phyloP scores from a whole-genome alignment of 148 eudicot species.

The Cornus suecica region DNA sequence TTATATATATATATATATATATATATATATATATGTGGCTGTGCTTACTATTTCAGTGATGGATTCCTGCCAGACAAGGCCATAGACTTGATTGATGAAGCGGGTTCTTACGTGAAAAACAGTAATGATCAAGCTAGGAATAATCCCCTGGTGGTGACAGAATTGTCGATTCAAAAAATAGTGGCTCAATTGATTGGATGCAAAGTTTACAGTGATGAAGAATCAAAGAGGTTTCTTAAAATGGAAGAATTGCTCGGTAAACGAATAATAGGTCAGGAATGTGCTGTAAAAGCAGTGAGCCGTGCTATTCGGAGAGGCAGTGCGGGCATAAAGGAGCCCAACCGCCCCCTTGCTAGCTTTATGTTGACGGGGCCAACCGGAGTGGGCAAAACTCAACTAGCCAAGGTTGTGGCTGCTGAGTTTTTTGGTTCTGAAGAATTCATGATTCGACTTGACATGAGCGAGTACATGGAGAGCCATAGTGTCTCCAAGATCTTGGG shows the following conservation, averaged over 20 bases:
- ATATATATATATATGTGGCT: no score
- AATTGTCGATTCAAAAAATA: constrained; percentile 16
- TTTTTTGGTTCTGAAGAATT: constrained; percentile 22
- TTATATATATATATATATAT: no score
- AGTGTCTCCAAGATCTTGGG: constrained; percentile 22
- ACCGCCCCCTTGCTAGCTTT: constrained; percentile 31
- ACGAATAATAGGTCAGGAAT: constrained; percentile 24
- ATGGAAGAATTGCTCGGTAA: constrained; percentile 20
- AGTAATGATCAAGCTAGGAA: background rate
- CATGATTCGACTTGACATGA: constrained; percentile 20
- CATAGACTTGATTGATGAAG: constrained; percentile 30
- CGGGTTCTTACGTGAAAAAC: constrained; percentile 17
- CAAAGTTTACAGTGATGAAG: constrained; percentile 11
- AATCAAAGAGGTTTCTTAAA: constrained; percentile 20
- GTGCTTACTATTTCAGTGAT: no score
- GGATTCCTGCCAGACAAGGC: constrained; percentile 26
- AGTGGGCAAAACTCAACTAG: constrained; percentile 16
- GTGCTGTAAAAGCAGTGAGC: constrained; percentile 23
- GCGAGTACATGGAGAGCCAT: constrained; percentile 24
- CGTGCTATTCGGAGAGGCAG: constrained; percentile 28
- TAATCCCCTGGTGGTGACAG: constrained; percentile 10
- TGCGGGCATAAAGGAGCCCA: constrained; percentile 26
- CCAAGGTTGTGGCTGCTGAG: constrained; percentile 14
- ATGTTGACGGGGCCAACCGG: constrained; percentile 28
- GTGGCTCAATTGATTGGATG: constrained; percentile 25